Conservation (phyloP, 2,329 filamentous ascomycete genomes). For the Aspergillus thermomutatus region DNA sequence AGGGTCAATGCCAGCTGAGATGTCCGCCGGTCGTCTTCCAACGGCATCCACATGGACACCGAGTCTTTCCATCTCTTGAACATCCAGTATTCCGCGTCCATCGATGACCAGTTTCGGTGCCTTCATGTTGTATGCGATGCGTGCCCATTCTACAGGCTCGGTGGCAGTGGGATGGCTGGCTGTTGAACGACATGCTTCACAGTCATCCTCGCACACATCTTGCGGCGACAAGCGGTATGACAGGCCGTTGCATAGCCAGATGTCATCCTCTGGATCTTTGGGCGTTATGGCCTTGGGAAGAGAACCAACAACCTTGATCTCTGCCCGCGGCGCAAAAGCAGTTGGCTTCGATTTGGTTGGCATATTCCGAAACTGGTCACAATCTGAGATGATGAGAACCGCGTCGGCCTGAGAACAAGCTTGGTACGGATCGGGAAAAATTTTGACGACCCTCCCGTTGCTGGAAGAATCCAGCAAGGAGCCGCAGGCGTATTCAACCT, state of each 20-base stretch:
- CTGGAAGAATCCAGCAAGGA: slow-evolving; percentile 11
- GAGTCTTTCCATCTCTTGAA: slow-evolving; percentile 31
- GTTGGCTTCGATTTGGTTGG: neutral
- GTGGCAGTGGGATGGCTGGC: slow-evolving; percentile 12
- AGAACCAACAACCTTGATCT: neutral
- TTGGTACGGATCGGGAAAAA: slow-evolving; percentile 43
- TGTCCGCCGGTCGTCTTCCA: slow-evolving; percentile 17
- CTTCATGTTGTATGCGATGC: slow-evolving; percentile 44
- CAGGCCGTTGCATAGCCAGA: slow-evolving; percentile 19
- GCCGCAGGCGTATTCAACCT: slow-evolving; percentile 31
- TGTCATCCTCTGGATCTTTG: slow-evolving; percentile 12
- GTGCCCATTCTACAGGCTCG: slow-evolving; percentile 44
- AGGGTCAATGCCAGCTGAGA: neutral
- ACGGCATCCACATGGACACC: slow-evolving; percentile 36
- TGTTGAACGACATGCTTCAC: slow-evolving; percentile 23
- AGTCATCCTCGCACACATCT: slow-evolving; percentile 23
- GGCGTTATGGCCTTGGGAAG: neutral
- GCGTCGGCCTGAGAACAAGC: slow-evolving; percentile 47
- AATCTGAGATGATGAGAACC: slow-evolving; percentile 52
- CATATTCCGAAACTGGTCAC: slow-evolving; percentile 48
- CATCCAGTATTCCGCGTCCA: slow-evolving; percentile 39
- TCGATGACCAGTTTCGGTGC: slow-evolving; percentile 52
- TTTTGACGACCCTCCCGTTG: slow-evolving; percentile 27
- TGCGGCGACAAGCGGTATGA: slow-evolving; percentile 20
- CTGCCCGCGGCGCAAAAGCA: neutral